Conservation (phyloP, 139 green algal species). For the Closterium sp. region DNA sequence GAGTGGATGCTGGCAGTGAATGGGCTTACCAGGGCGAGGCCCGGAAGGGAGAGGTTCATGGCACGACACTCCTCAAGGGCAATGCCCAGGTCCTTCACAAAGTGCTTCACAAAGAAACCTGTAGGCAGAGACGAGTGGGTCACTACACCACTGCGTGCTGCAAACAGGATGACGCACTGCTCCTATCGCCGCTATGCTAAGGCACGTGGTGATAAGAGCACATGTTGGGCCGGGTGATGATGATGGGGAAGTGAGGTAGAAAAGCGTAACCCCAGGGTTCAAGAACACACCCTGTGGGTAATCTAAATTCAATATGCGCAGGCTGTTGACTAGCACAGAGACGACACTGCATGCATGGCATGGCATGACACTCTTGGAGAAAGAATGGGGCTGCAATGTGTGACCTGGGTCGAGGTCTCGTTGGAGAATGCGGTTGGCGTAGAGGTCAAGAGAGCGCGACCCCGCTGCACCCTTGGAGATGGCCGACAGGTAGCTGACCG, state of each 20-base stretch:
- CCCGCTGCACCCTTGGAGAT: constrained; percentile 42
- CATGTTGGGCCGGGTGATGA: too few species aligned
- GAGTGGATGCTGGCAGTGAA: neutral
- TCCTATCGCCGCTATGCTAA: neutral
- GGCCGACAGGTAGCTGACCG: constrained; percentile 16
- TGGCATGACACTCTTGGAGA: neutral
- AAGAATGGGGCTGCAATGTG: neutral
- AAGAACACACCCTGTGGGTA: too few species aligned
- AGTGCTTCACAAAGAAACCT: constrained; percentile 49
- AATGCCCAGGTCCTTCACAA: constrained; percentile 54
- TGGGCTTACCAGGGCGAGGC: constrained; percentile 34
- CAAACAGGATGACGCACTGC: neutral
- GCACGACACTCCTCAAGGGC: constrained; percentile 26
- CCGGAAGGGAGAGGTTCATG: constrained; percentile 45
- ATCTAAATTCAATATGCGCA: too few species aligned
- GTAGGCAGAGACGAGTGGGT: too few species aligned
- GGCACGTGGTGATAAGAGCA: too few species aligned
- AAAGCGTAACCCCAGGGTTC: too few species aligned
- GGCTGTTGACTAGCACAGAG: neutral
- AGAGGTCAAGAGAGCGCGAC: constrained; percentile 45
- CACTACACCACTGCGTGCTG: neutral
- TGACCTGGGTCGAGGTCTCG: constrained; percentile 35
- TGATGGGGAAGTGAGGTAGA: too few species aligned
- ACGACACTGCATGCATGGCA: too few species aligned
- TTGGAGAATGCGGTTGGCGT: constrained; percentile 32